Evolutionary conservation across 805 yeast species (phyloP).

Genomic region (Saturnispora sanitii): DNA sequence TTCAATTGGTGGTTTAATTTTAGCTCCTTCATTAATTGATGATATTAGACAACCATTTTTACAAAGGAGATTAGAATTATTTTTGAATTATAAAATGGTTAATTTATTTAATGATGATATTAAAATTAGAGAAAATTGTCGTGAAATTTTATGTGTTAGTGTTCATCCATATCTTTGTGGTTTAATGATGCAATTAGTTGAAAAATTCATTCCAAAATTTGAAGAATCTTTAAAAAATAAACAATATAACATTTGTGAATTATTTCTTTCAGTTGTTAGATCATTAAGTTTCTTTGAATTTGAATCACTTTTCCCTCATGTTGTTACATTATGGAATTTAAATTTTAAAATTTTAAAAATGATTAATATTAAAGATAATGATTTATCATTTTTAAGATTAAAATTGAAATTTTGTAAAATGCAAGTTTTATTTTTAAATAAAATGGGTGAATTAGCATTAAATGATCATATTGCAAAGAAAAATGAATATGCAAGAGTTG

Average conservation of each 20-base stretch:
- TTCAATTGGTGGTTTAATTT: constrained; percentile 55
- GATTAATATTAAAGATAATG: constrained; percentile 18
- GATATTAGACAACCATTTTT: constrained; percentile 23
- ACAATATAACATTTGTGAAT: constrained; percentile 23
- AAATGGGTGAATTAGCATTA: constrained; percentile 22
- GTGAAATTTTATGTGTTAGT: constrained; percentile 49
- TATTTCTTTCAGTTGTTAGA: constrained; percentile 22
- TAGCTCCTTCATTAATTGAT: constrained; percentile 24
- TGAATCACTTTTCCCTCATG: constrained; percentile 20
- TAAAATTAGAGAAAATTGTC: constrained; percentile 52
- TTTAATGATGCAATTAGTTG: constrained; percentile 16
- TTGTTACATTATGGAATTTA: constrained; percentile 21
- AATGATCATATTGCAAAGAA: constrained; percentile 24
- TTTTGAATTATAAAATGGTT: constrained; percentile 19
- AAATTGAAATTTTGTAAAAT: constrained; percentile 26
- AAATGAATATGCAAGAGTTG: constrained; percentile 26
- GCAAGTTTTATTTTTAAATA: constrained; percentile 21
- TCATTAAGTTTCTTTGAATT: constrained; percentile 21
- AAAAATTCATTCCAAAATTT: constrained; percentile 18
- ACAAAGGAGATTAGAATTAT: constrained; percentile 19
- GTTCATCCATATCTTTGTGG: constrained; percentile 38
- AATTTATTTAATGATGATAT: constrained; percentile 20
- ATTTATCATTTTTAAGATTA: constrained; percentile 19
- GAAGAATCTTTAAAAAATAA: constrained; percentile 16
- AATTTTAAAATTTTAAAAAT: constrained; percentile 18